These are phyloP conservation scores for Exserohilum turcica DNA, from an alignment of 2,329 filamentous ascomycete species.

Conservation along the genomic window DNA sequence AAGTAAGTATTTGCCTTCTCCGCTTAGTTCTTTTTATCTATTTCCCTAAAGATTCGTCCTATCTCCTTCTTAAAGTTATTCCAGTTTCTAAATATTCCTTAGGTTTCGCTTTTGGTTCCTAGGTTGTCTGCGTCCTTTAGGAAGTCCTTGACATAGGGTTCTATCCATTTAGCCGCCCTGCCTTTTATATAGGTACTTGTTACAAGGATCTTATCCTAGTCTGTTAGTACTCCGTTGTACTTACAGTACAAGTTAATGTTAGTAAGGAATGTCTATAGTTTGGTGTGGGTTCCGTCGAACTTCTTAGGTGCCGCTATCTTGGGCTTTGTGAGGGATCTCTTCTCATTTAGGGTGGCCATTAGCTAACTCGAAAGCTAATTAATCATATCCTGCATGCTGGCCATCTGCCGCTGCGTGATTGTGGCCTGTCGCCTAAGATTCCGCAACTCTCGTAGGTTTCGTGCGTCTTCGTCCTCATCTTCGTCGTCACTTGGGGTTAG, in stretches of 20 bases:
- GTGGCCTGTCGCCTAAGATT: background rate
- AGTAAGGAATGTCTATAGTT: background rate
- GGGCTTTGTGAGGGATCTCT: background rate
- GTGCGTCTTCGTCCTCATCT: too few species aligned
- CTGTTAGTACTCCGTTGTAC: background rate
- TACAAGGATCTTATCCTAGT: background rate
- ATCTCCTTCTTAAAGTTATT: background rate
- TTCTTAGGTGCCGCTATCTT: background rate
- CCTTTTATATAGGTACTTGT: background rate
- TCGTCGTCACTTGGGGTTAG: too few species aligned
- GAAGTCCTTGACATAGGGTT: background rate
- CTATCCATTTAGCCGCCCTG: background rate
- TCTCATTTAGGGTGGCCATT: background rate
- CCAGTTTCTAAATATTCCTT: background rate
- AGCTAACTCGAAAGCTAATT: background rate
- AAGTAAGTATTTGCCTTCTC: background rate
- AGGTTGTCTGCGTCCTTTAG: background rate
- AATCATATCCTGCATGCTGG: background rate
- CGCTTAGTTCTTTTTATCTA: background rate
- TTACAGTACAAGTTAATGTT: background rate
- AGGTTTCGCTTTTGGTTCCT: background rate
- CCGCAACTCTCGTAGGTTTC: background rate
- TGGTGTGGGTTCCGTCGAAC: background rate
- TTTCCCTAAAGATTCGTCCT: background rate
- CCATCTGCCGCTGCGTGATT: background rate